Percentiles rank a stretch among this genome's conserved stretches.
These are phyloP conservation scores for Eucalyptus erythrocorys DNA, from an alignment of 345 rosid species.

Conservation along the genomic window DNA sequence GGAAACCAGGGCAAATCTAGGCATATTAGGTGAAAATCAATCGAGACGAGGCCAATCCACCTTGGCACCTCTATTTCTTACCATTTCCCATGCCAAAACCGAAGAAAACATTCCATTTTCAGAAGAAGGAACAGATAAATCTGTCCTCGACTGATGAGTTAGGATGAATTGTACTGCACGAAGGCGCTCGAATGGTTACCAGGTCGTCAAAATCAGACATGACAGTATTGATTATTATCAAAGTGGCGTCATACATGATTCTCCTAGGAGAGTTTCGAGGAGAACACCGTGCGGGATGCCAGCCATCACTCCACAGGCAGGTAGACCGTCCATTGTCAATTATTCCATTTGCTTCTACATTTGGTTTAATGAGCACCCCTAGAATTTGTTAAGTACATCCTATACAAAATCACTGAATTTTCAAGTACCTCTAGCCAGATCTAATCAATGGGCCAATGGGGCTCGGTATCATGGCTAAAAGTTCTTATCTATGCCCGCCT, in stretches of 20 bases:
- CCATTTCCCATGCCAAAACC: neutral
- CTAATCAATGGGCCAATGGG: neutral
- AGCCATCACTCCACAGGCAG: neutral
- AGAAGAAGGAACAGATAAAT: neutral
- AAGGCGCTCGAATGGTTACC: neutral
- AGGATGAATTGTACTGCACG: neutral
- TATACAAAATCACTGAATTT: neutral
- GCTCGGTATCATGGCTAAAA: neutral
- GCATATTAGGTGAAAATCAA: neutral
- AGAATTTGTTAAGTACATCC: neutral
- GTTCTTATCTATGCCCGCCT: neutral
- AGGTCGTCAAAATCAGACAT: neutral
- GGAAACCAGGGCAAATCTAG: neutral
- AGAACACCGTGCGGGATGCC: neutral
- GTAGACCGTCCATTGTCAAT: neutral
- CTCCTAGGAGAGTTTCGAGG: neutral
- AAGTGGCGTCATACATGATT: neutral
- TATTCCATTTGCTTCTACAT: neutral
- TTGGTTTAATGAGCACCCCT: neutral
- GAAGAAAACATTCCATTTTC: neutral
- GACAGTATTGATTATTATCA: neutral
- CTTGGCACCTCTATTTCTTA: neutral
- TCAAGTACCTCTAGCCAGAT: neutral
- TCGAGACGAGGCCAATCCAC: neutral
- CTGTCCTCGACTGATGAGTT: neutral